A percentile compares a stretch with the other conserved stretches of the same genome.
phyloP scores from a whole-genome alignment of 2,329 filamentous ascomycete species.

The Aspergillus neotritici region DNA sequence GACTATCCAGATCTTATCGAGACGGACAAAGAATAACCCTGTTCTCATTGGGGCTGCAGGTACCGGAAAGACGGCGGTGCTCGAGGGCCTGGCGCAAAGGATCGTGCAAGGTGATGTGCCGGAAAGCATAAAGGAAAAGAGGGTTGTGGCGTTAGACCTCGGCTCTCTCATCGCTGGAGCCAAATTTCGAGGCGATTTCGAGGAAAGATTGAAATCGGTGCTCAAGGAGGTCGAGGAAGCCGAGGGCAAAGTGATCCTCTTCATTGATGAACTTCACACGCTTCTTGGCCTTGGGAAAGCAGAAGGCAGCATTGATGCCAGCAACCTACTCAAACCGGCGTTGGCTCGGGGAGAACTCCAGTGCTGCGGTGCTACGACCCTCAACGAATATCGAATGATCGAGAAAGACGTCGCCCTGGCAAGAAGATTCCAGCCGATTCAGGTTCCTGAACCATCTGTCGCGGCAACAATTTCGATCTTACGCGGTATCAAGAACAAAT shows the following conservation, averaged over 20 bases:
- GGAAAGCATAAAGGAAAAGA: constrained; percentile 91
- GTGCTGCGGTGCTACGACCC: constrained; percentile 89
- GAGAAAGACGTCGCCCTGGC: constrained; percentile 95
- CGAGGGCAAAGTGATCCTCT: constrained; percentile 83
- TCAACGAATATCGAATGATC: constrained; percentile 86
- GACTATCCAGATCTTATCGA: constrained; percentile 87
- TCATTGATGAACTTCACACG: constrained; percentile 91
- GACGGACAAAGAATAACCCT: constrained; percentile 92
- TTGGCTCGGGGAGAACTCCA: constrained; percentile 89
- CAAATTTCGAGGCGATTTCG: constrained; percentile 93
- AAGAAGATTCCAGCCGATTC: constrained; percentile 85
- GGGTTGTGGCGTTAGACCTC: constrained; percentile 79
- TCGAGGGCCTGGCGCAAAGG: constrained; percentile 82
- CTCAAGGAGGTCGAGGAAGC: constrained; percentile 87
- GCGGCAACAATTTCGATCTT: constrained; percentile 93
- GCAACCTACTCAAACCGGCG: constrained; percentile 88
- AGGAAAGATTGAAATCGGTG: constrained; percentile 86
- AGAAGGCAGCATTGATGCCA: constrained; percentile 93
- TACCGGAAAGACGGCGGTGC: constrained; percentile 87
- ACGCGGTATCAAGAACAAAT: constrained; percentile 93
- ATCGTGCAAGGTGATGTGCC: constrained; percentile 92
- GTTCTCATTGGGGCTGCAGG: constrained; percentile 89
- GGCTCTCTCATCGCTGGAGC: constrained; percentile 92
- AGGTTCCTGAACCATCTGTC: constrained; percentile 86
- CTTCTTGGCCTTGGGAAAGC: constrained; percentile 88